Evolutionary conservation across 768 basidiomycete genomes (phyloP), one percentile per base, ranked within the genome.

Genomic region (Floccularia luteovirens): DNA sequence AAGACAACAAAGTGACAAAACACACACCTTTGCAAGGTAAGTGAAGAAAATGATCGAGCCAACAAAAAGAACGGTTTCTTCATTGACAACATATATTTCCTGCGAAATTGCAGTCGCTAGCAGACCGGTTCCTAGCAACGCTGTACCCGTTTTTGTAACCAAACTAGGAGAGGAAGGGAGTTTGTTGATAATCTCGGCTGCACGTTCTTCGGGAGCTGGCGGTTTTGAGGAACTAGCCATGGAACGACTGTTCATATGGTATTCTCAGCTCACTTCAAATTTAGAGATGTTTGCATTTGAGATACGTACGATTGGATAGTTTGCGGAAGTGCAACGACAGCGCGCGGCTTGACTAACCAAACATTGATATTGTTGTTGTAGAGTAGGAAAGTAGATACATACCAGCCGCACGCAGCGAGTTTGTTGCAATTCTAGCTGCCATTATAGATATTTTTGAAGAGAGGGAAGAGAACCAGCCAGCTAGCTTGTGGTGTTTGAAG

Each of bases 21-120:
- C 20, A 62, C 74, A 43, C 59, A 83, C 87, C 76, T 82, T 84
- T 53, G 76, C 90, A 52, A 94, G 72, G 59, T 82, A 86, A 33
- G 79, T 74, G 49, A 90, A 76, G 53, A 96, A 78, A 44, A 93
- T 81, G 48, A 85, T 66, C 50, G 86, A 88, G 17, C 89, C 92
- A 27, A 82, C 71, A 24, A 89, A 79, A 33, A 98, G 73, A 48
- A 97, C 82, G 17, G 88, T 81, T 72, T 98, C 96, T 63, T 97
- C 93, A 61, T 96, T 96, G 55, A 94, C 79, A 44, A 99, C 94
- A 56, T 97, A 97, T 37, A 98, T 79, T 66, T 99, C 93, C 58
- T 91, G 87, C 11, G 91, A 94, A 64, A 98, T 92, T 56, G 92
- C 93, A 4, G 90, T 77, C 12, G 93, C 94, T 41, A 82, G 67